phyloP scores from a whole-genome alignment of 352 stramenopile genomes.

The Pythium brachiatum region DNA sequence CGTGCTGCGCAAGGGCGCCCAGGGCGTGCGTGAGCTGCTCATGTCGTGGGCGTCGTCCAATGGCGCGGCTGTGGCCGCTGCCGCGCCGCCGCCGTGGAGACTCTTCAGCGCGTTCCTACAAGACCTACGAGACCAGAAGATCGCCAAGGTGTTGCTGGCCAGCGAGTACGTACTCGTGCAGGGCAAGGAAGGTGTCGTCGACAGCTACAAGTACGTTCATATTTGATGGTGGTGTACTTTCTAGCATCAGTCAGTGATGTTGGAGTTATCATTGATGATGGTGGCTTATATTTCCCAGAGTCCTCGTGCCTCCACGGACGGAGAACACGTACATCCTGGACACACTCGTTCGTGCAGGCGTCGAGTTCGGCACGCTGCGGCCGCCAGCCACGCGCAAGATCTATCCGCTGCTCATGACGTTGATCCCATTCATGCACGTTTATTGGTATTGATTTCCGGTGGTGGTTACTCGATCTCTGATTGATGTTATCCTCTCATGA shows the following conservation, averaged over 20 bases:
- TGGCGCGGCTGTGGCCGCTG: slow-evolving; percentile 1
- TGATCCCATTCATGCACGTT: slow-evolving; percentile 71
- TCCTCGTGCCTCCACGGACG: slow-evolving; percentile 70
- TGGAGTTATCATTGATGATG: not conserved
- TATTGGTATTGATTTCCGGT: not conserved
- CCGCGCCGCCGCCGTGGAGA: slow-evolving; percentile 35
- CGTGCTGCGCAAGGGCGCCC: slow-evolving; percentile 35
- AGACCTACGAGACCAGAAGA: slow-evolving; percentile 42
- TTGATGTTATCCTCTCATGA: not conserved
- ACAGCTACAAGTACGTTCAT: slow-evolving; percentile 54
- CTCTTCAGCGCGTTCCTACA: slow-evolving; percentile 74
- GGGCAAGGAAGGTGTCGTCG: slow-evolving; percentile 30
- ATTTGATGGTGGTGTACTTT: slow-evolving; percentile 7
- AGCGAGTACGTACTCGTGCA: slow-evolving; percentile 58
- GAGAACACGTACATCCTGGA: slow-evolving; percentile 72
- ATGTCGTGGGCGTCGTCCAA: slow-evolving; percentile 23
- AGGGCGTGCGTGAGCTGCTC: slow-evolving; percentile 31
- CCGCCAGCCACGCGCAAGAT: slow-evolving; percentile 46
- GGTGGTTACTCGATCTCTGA: not conserved
- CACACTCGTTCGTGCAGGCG: slow-evolving; percentile 48
- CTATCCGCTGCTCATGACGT: slow-evolving; percentile 54
- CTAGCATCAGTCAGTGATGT: not conserved
- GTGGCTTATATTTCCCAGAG: slow-evolving; percentile 28
- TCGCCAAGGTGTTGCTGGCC: slow-evolving; percentile 67
- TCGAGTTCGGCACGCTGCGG: slow-evolving; percentile 65